Evolutionary conservation across 352 stramenopile genomes (phyloP).

Genomic region (Globisporangium spinosum): DNA sequence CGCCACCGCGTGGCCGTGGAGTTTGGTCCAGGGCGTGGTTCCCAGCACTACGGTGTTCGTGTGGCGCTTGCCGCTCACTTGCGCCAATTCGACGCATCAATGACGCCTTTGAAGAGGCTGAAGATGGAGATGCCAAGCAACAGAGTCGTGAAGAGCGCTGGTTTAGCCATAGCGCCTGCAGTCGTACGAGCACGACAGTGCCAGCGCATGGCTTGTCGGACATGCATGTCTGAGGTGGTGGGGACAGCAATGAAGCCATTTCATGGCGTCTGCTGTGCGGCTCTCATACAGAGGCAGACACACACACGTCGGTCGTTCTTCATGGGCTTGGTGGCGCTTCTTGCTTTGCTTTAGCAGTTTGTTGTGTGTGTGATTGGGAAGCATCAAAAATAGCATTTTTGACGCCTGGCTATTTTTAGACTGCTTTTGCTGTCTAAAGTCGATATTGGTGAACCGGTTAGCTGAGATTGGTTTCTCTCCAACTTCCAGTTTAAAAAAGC

Average conservation of each 20-base stretch:
- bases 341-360: no score
- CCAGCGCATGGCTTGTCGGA: not conserved
- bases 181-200: not conserved
- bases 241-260: not conserved
- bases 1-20: slow-evolving; percentile 59
- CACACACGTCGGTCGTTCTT: no score
- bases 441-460: no score
- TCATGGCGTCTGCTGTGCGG: not conserved
- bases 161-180: not conserved
- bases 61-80: slow-evolving; percentile 59
- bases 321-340: no score
- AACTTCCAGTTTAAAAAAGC: no score
- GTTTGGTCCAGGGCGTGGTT: slow-evolving; percentile 52
- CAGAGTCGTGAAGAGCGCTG: not conserved
- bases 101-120: not conserved
- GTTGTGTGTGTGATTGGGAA: no score
- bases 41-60: slow-evolving; percentile 54
- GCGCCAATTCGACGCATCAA: slow-evolving; percentile 46
- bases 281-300: no score
- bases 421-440: no score
- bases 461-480: no score
- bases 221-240: not conserved
- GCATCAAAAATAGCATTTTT: no score
- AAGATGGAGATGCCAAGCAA: not conserved
- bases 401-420: no score